Conservation (phyloP, 140 eudicot species). For the Anethum foeniculum region DNA sequence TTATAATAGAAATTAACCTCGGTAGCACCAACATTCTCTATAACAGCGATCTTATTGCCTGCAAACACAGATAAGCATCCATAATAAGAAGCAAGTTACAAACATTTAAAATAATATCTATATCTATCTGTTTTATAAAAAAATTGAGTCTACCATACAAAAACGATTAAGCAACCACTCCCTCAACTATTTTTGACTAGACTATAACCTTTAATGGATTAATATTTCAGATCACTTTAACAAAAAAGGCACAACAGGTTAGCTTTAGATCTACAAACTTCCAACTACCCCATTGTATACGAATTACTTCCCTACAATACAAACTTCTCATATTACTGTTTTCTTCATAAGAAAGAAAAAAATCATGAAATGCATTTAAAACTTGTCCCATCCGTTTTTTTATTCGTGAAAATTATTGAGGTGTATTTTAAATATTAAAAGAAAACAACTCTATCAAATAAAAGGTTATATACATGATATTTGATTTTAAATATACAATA, state of each 20-base stretch:
- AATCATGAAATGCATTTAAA: neutral
- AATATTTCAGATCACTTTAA: neutral
- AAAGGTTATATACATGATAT: neutral
- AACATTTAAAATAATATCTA: neutral
- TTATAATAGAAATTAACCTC: slow-evolving; percentile 40
- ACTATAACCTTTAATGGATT: neutral
- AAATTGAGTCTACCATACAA: neutral
- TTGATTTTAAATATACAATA: neutral
- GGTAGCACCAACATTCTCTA: slow-evolving; percentile 94
- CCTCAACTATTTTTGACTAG: neutral
- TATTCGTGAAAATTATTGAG: neutral
- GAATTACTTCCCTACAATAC: neutral
- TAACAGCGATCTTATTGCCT: slow-evolving; percentile 87
- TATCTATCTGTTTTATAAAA: neutral
- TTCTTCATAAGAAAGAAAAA: neutral
- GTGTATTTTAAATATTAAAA: neutral
- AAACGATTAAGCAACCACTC: neutral
- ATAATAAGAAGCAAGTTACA: neutral
- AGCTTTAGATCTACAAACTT: neutral
- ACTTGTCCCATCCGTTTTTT: neutral
- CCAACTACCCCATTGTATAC: neutral
- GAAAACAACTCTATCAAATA: neutral
- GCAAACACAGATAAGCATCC: slow-evolving; percentile 28
- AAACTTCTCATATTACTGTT: neutral
- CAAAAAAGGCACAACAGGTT: neutral